A percentile compares a stretch with the other conserved stretches of the same genome.
Evolutionary conservation across 345 rosid genomes (phyloP).

Genomic region (Atalantia buxifolia): DNA sequence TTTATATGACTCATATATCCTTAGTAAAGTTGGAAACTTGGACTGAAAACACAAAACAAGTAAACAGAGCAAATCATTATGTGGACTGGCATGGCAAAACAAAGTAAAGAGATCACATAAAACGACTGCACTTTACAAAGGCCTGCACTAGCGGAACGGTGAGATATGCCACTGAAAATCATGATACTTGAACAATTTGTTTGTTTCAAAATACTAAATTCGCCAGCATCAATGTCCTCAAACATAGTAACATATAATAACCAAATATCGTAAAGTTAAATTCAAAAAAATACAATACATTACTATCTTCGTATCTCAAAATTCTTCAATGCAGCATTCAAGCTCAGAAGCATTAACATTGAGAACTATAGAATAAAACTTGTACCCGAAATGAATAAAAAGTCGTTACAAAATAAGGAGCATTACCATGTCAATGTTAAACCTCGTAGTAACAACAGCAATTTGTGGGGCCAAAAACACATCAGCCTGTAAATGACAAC

Average conservation of each 20-base stretch:
- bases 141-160: background rate
- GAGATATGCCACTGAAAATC: background rate
- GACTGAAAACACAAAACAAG: slow-evolving; percentile 31
- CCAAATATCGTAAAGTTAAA: background rate
- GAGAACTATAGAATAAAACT: background rate
- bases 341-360: background rate
- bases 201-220: background rate
- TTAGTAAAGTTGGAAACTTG: slow-evolving; percentile 38
- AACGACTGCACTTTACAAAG: background rate
- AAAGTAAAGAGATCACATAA: background rate
- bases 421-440: slow-evolving; percentile 46
- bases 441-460: slow-evolving; percentile 28
- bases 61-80: background rate
- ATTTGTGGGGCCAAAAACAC: slow-evolving; percentile 61
- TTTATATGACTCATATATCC: slow-evolving; percentile 37
- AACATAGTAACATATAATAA: background rate
- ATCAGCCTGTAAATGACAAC: slow-evolving; percentile 41
- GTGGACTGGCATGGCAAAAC: background rate
- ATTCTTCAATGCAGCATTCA: background rate
- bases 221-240: background rate
- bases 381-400: background rate
- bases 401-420: background rate
- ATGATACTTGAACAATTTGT: background rate
- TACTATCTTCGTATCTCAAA: background rate
- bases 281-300: too few species aligned